These are phyloP conservation scores for Phtheirospermum japonicum DNA, from an alignment of 257 asterid species.

Conservation along the genomic window DNA sequence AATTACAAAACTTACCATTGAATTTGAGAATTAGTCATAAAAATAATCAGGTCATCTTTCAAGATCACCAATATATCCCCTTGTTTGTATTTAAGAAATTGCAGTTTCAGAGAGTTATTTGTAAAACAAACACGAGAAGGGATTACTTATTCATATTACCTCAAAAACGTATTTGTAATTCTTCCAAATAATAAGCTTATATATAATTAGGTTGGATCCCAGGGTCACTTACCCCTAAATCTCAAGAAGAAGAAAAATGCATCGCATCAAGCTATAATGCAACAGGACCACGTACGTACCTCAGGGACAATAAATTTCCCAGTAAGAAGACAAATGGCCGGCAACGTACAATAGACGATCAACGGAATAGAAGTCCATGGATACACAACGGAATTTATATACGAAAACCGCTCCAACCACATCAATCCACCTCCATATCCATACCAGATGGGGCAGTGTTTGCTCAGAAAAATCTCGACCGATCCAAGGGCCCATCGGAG, in stretches of 20 bases:
- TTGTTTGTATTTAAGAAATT: too few relatives aligned
- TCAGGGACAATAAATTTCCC: slow-evolving; percentile 90
- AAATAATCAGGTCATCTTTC: too few relatives aligned
- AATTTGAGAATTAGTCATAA: too few relatives aligned
- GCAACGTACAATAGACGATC: slow-evolving; percentile 82
- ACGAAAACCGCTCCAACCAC: slow-evolving; percentile 72
- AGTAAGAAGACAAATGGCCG: slow-evolving; percentile 90
- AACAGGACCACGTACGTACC: slow-evolving; percentile 38
- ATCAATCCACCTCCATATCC: slow-evolving; percentile 93
- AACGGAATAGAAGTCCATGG: slow-evolving; percentile 90
- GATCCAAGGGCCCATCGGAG: slow-evolving; percentile 98
- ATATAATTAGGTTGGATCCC: too few relatives aligned
- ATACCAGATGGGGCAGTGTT: slow-evolving; percentile 90
- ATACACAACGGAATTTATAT: slow-evolving; percentile 84
- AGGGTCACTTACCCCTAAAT: not conserved
- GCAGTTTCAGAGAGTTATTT: too few relatives aligned
- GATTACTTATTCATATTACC: not conserved
- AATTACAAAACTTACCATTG: too few relatives aligned
- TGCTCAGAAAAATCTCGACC: slow-evolving; percentile 87
- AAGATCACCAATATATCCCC: too few relatives aligned
- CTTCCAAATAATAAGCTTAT: too few relatives aligned
- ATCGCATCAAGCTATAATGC: not conserved
- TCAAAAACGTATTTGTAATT: too few relatives aligned
- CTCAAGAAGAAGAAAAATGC: too few relatives aligned
- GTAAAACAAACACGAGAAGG: too few relatives aligned